phyloP scores from a whole-genome alignment of 345 rosid species.

The Sonneratia alba region DNA sequence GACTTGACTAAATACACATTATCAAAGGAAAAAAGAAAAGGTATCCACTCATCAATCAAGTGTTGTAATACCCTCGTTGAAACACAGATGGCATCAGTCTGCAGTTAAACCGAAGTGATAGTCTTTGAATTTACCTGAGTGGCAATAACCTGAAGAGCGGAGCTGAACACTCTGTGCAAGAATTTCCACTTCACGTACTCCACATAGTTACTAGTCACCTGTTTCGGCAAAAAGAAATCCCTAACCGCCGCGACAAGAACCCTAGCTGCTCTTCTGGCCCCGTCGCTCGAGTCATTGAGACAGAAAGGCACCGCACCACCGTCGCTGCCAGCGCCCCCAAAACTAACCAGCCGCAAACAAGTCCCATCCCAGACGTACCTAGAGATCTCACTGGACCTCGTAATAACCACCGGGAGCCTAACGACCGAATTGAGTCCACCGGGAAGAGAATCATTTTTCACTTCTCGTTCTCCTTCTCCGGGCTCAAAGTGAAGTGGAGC shows the following conservation, averaged over 20 bases:
- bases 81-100: background rate
- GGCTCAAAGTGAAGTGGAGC: constrained; percentile 31
- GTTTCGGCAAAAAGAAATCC: constrained; percentile 73
- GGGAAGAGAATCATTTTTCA: background rate
- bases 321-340: constrained; percentile 26
- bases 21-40: background rate
- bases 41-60: background rate
- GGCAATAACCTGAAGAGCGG: constrained; percentile 87
- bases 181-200: constrained; percentile 84
- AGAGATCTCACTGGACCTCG: constrained; percentile 38
- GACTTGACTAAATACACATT: background rate
- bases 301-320: constrained; percentile 15
- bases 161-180: constrained; percentile 84
- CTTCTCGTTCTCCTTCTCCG: constrained; percentile 20
- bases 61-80: background rate
- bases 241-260: constrained; percentile 31
- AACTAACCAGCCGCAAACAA: constrained; percentile 27
- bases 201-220: constrained; percentile 46
- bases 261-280: constrained; percentile 28
- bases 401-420: constrained; percentile 41
- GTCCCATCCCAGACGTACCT: constrained; percentile 58
- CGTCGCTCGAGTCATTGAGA: constrained; percentile 25
- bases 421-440: constrained; percentile 9
- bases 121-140: constrained; percentile 50
- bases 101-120: background rate